Evolutionary conservation across 2,329 filamentous ascomycete genomes (phyloP), one percentile per base, ranked within the genome.

Genomic region (Lachnellula cervina): DNA sequence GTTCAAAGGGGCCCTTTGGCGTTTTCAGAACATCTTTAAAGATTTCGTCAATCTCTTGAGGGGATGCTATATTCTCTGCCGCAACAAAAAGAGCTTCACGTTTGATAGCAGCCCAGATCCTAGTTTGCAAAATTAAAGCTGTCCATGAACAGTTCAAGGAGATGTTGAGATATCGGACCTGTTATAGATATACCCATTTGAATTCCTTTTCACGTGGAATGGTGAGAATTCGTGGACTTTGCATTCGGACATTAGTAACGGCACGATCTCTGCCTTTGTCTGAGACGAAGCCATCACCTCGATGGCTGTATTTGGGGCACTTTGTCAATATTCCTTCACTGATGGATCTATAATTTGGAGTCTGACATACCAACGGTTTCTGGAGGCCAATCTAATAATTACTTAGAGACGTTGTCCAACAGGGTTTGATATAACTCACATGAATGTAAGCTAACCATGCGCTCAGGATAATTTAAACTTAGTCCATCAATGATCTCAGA

Each of bases 391-490:
- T 73, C 70, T 73, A 38, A 4, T 6, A 2, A 48, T 21, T 25
- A 32, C 11, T 25, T 25, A 25, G 25, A 25, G 25, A 7, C 25
- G 25, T 7, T 25, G 25, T 7, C 25, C 25, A 7, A 5, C 5
- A 17, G 23, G 11, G 23, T 14, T 23, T n/a, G 14, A 40, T 19
- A 47, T n/a, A 28, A 56, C 71, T 59, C 61, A 74, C 74, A 77
- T 19, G 70, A 75, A 60, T 77, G 76, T 9, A 72, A 69, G 53
- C 74, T 77, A 21, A 77, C 59, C 40, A 76, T 62, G 4, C 75
- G 65, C 0, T 64, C 59, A 5, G 65, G 61, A 32, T 74, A 61
- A 40, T 65, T 70, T 9, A 77, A 52, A 0, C 59, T 60, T 17
- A 76, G 46, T 0, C 67, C 70, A 1, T 73, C 63, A 0, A 76